Base-by-base conservation (phyloP, 2,329 filamentous ascomycete species). In the Trichoderma sp. region DNA sequence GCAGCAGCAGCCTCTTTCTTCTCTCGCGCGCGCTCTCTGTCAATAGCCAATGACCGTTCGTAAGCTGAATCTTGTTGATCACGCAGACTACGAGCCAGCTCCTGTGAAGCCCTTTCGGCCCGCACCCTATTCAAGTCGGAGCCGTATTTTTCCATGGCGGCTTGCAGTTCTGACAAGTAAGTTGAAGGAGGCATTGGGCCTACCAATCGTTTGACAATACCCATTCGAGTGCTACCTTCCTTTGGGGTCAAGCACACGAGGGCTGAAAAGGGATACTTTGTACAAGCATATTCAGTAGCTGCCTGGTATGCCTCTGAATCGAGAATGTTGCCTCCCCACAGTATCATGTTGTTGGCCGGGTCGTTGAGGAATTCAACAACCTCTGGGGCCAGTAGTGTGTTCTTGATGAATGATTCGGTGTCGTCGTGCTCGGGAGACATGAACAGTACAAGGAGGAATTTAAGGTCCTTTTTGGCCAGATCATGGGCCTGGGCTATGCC, bases 291-390 rank as follows among this genome's bases (percentile, higher is more conserved):
- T 63, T 95, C 95, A 14, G 91, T 89, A n/a, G 95, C 92, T 56
- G 98, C 95, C 83, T 98, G 95, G 83, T 97, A 98, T 6, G 96
- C 94, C 85, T 99, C 97, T 3, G 95, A 93, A 82, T 99, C 97
- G 77, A 95, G 91, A 0, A 98, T 93, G 79, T 95, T 98, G 64
- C 97, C 97, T 56, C 93, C 95, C 97, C 97, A 99, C 3, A 99
- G 85, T 45, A 98, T 87, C 35, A 98, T 90, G 81, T 96, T 93
- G 83, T 95, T 95, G 41, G 88, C 84, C 1, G 93, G 90, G 76
- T 96, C 90, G 78, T 91, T 92, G 79, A 98, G 84, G 80, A 95
- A 97, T 6, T 88, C 86, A 12, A 92, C 88, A 3, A 98, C 92
- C 60, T 95, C 92, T 1, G 91, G 89, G 1, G 93, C 89, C 8